phyloP scores from a whole-genome alignment of 108 stramenopile species.

The Stephanodiscus triporus region DNA sequence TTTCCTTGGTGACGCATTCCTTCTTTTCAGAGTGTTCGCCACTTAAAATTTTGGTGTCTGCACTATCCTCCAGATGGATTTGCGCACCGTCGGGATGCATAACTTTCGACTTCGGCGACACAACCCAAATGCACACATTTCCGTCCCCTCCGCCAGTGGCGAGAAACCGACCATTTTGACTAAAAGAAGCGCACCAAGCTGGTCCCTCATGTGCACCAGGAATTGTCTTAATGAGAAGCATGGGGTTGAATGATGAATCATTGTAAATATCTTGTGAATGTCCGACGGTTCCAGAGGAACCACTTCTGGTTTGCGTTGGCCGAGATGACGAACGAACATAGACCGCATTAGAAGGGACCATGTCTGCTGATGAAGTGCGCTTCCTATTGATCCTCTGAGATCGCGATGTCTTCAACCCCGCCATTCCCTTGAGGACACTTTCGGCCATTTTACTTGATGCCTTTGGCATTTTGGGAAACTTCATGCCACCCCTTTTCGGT shows the following conservation, averaged over 20 bases:
- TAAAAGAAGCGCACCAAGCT: conserved; percentile 57
- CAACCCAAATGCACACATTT: conserved; percentile 48
- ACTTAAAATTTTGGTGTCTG: not conserved
- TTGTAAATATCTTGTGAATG: not conserved
- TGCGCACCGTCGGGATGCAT: conserved; percentile 31
- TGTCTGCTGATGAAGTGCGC: conserved; percentile 26
- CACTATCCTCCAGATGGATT: conserved; percentile 3
- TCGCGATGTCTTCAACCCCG: conserved; percentile 11
- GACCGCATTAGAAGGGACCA: conserved; percentile 41
- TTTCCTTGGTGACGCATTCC: not conserved
- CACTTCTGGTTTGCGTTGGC: conserved; percentile 11
- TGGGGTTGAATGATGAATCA: conserved; percentile 40
- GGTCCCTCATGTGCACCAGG: conserved; percentile 50
- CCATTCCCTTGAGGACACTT: conserved; percentile 21
- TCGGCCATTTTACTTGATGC: conserved; percentile 24
- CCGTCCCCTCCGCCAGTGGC: conserved; percentile 58
- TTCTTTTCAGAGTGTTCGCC: conserved; percentile 2
- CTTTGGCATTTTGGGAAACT: conserved; percentile 5
- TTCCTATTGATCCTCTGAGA: conserved; percentile 19
- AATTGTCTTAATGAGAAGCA: conserved; percentile 44
- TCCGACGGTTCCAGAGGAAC: conserved; percentile 14
- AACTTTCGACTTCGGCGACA: conserved; percentile 41
- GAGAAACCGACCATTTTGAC: conserved; percentile 40
- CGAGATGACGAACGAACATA: conserved; percentile 32
- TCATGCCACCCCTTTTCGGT: not conserved